Conservation (phyloP, 768 basidiomycete species). For the Chiua virens region DNA sequence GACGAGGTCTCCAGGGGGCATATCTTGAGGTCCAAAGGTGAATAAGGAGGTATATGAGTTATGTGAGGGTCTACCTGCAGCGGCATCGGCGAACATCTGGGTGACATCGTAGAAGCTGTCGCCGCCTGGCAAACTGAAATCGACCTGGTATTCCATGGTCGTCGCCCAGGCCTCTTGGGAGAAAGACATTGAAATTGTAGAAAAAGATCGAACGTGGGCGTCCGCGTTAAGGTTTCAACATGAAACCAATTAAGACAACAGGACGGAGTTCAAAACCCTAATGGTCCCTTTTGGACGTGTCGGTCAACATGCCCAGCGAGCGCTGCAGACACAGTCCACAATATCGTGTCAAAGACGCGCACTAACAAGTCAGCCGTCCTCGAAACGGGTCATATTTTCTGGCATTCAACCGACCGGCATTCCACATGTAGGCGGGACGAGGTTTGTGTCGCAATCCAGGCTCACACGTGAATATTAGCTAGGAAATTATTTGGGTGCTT, state of each 20-base stretch:
- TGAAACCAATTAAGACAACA: slow-evolving; percentile 1
- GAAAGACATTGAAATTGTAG: slow-evolving; percentile 1
- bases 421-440: slow-evolving; percentile 64
- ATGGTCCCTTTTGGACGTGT: slow-evolving; percentile 19
- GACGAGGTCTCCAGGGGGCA: slow-evolving; percentile 62
- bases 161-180: slow-evolving; percentile 5
- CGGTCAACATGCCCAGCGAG: not conserved
- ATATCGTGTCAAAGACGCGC: slow-evolving; percentile 6
- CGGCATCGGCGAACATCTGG: slow-evolving; percentile 56
- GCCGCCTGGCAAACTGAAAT: slow-evolving; percentile 48
- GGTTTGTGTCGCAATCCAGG: not conserved
- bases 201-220: not conserved
- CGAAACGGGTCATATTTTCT: slow-evolving; percentile 63
- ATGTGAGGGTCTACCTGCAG: slow-evolving; percentile 46
- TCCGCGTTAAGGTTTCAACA: slow-evolving; percentile 7
- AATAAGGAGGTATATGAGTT: slow-evolving; percentile 3
- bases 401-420: slow-evolving; percentile 94
- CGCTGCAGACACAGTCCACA: not conserved
- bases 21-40: slow-evolving; percentile 42
- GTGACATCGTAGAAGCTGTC: slow-evolving; percentile 66
- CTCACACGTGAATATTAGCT: slow-evolving; percentile 54
- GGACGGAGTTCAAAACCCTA: slow-evolving; percentile 31
- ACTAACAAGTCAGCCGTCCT: slow-evolving; percentile 2
- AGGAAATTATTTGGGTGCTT: slow-evolving; percentile 91
- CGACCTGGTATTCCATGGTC: slow-evolving; percentile 18